Base-by-base conservation (phyloP, 805 yeast genomes). In the Metschnikowia lunata region DNA sequence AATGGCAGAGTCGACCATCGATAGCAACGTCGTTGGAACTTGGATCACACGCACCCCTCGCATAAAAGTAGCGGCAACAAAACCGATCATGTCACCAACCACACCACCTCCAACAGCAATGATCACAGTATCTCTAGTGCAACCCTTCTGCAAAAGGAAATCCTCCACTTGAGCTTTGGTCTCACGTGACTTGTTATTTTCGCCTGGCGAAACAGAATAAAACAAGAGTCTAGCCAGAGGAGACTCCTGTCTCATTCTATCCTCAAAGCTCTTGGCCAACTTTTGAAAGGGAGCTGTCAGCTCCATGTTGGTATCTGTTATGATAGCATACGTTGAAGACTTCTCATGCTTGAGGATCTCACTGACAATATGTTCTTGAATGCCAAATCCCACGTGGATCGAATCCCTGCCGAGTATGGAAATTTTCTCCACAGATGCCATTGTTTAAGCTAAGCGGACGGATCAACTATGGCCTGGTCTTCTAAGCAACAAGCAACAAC, bases 21-120 rank as follows among this genome's bases (percentile, higher is more conserved):
- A 84, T 50, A 93, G 75, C 51, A 93, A 68, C 30, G 96, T 86
- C 7, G 99, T 93, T 44, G 99, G 99, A 27, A 93, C 76, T 65
- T 93, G 99, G 36, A 89, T 83, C 45, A 89, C 88, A 50, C 96
- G 77, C 8, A 93, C 95, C 45, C 99, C 99, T 62, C 99, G 79
- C 99, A 93, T 93, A 64, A 93, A 93, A 2, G 99, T 93, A 29
- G 99, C 91, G n/a, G 99, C 99, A 34, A 93, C 98, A 62, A 81
- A 93, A 4, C 99, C 99, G 53, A 91, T 87, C 99, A 93, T 91
- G 62, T 93, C 99, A 48, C 99, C 99, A 64, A 93, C 91, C 41
- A 93, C 95, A 56, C 99, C 99, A 54, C 99, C 99, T 49, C 99
- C 99, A 47, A 93, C 80, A 8, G 99, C 99, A 38, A 93, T 68